Percentiles rank a stretch among this genome's conserved stretches.
Conservation (phyloP, 805 yeast genomes). For the Myxozyma nipponensis region DNA sequence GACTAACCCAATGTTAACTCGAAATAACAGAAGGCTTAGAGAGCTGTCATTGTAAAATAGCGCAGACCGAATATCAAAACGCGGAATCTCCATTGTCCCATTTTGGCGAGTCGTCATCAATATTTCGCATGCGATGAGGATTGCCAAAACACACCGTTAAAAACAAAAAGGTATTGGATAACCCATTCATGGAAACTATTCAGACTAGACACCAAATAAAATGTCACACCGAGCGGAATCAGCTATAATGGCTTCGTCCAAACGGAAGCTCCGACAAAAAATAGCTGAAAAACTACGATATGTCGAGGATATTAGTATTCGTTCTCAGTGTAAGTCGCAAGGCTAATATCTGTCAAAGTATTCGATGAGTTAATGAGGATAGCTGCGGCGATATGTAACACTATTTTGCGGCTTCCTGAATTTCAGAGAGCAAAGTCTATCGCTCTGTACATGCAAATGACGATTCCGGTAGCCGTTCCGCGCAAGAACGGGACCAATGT, state of each 20-base stretch:
- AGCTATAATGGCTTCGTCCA: slow-evolving; percentile 6
- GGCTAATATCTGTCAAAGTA: neutral
- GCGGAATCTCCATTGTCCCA: no score
- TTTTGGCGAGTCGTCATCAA: no score
- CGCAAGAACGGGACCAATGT: slow-evolving; percentile 20
- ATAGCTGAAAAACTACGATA: slow-evolving; percentile 2
- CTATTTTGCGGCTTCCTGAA: slow-evolving; percentile 34
- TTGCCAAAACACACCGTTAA: no score
- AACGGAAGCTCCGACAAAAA: slow-evolving; percentile 6
- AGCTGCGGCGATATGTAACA: slow-evolving; percentile 24
- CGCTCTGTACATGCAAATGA: slow-evolving; percentile 78
- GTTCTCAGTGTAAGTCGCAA: slow-evolving; percentile 9
- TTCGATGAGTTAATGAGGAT: neutral
- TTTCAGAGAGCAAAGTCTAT: slow-evolving; percentile 48
- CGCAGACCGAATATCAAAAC: no score
- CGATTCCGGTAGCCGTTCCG: slow-evolving; percentile 30
- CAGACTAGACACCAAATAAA: no score
- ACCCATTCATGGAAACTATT: no score
- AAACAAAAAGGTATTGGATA: no score
- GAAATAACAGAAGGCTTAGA: no score
- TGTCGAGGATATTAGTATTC: slow-evolving; percentile 6
- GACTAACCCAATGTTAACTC: no score
- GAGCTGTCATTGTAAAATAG: no score
- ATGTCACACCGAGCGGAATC: neutral
- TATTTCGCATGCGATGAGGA: no score